These are phyloP conservation scores for Alternaria longipes DNA, from an alignment of 2,329 filamentous ascomycete genomes.

Conservation along the genomic window DNA sequence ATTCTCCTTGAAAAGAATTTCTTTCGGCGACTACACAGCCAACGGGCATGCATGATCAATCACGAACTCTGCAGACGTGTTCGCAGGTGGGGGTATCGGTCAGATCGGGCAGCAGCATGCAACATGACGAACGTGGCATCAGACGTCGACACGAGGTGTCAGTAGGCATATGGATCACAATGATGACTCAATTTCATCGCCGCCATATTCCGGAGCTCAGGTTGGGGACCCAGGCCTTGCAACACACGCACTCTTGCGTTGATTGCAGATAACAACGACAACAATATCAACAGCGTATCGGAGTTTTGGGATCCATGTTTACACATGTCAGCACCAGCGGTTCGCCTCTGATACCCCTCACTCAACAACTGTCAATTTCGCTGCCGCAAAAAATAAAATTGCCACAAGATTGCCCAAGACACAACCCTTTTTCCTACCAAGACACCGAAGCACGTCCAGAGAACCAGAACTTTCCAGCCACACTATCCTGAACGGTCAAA, in stretches of 20 bases:
- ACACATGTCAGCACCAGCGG: not conserved
- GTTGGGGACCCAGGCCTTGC: not conserved
- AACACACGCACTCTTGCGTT: not conserved
- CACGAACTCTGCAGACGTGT: not conserved
- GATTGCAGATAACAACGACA: not conserved
- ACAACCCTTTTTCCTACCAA: not conserved
- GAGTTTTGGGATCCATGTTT: not conserved
- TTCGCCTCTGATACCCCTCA: not conserved
- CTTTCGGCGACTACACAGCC: not conserved
- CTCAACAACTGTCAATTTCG: conserved; percentile 1
- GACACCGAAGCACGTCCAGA: not conserved
- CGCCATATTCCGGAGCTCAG: not conserved
- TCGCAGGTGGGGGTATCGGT: conserved; percentile 9
- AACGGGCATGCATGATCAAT: not conserved
- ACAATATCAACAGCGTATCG: not conserved
- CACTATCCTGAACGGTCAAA: not conserved
- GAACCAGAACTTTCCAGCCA: not conserved
- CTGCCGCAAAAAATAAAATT: not conserved
- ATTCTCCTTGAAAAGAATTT: not conserved
- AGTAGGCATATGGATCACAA: not conserved
- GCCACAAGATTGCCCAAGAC: conserved; percentile 1
- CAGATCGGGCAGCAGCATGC: conserved; percentile 5
- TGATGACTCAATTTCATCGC: conserved; percentile 2
- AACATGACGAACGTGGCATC: not conserved
- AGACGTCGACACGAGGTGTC: not conserved